Conservation (phyloP, 768 basidiomycete genomes). For the Myochromella boudieri region DNA sequence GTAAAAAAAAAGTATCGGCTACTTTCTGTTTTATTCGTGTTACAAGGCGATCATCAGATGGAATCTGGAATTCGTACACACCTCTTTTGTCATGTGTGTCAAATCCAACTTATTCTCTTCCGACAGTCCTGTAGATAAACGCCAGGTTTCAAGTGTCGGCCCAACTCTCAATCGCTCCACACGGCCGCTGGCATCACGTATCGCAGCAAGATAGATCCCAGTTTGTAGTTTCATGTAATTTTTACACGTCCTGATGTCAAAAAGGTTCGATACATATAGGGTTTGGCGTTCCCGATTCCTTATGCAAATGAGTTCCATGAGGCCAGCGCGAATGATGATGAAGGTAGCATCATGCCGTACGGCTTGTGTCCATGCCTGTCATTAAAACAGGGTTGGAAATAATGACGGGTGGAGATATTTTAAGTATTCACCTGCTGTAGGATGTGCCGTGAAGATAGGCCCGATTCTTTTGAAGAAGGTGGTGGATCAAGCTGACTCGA, state of each 20-base stretch:
- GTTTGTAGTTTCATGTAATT: conserved; percentile 18
- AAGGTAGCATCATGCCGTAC: conserved; percentile 18
- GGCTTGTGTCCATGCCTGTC: conserved; percentile 18
- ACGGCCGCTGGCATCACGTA: conserved; percentile 16
- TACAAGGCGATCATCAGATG: too few relatives aligned
- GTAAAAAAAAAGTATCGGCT: too few relatives aligned
- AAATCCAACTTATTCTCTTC: too few relatives aligned
- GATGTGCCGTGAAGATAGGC: neutral
- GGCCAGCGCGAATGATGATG: conserved; percentile 16
- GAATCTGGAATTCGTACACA: too few relatives aligned
- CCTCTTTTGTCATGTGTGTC: too few relatives aligned
- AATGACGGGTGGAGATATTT: too few relatives aligned
- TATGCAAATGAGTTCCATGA: conserved; percentile 16
- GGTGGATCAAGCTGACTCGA: neutral
- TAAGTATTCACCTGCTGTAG: conserved; percentile 11
- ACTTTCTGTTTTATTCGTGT: too few relatives aligned
- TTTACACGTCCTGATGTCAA: neutral
- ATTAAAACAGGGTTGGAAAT: too few relatives aligned
- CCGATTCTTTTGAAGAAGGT: neutral
- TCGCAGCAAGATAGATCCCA: conserved; percentile 15
- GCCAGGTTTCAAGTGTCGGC: too few relatives aligned
- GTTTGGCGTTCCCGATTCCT: conserved; percentile 11
- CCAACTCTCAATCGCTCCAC: too few relatives aligned
- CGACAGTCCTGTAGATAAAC: too few relatives aligned
- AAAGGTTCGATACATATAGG: conserved; percentile 13